phyloP scores from a whole-genome alignment of 257 asterid species.

The Solanum pinnatisectum region DNA sequence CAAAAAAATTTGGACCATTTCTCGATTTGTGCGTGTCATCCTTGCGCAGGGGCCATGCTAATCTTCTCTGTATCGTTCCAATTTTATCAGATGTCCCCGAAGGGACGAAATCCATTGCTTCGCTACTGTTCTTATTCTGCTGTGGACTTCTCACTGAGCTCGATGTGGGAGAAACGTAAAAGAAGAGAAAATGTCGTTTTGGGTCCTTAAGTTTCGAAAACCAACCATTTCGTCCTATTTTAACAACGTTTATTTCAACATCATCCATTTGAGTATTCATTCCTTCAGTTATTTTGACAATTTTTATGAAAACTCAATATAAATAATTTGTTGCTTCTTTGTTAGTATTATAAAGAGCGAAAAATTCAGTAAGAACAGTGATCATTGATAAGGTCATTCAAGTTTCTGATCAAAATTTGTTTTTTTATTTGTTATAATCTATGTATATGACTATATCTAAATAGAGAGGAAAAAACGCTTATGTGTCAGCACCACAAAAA shows the following conservation, averaged over 20 bases:
- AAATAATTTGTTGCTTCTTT: too few species aligned
- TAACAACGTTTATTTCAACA: background rate
- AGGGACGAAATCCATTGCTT: background rate
- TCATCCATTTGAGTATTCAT: background rate
- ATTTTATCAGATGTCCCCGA: slow-evolving; percentile 18
- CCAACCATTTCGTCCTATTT: background rate
- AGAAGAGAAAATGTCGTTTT: background rate
- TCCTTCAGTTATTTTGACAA: too few species aligned
- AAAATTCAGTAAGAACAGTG: too few species aligned
- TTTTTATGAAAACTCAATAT: too few species aligned
- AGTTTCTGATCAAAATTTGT: too few species aligned
- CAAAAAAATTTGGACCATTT: background rate
- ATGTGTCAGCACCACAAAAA: too few species aligned
- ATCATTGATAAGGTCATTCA: too few species aligned
- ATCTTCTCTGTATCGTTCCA: slow-evolving; percentile 21
- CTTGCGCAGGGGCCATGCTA: slow-evolving; percentile 16
- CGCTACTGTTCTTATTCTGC: background rate
- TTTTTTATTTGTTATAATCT: too few species aligned
- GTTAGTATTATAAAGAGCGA: too few species aligned
- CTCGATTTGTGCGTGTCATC: slow-evolving; percentile 9
- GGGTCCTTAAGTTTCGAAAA: background rate
- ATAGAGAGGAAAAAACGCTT: too few species aligned
- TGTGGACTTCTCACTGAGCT: fast-evolving
- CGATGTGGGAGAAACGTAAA: background rate
- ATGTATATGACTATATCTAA: too few species aligned